Evolutionary conservation across 768 basidiomycete species (phyloP).

Genomic region (Mycena alexandri): DNA sequence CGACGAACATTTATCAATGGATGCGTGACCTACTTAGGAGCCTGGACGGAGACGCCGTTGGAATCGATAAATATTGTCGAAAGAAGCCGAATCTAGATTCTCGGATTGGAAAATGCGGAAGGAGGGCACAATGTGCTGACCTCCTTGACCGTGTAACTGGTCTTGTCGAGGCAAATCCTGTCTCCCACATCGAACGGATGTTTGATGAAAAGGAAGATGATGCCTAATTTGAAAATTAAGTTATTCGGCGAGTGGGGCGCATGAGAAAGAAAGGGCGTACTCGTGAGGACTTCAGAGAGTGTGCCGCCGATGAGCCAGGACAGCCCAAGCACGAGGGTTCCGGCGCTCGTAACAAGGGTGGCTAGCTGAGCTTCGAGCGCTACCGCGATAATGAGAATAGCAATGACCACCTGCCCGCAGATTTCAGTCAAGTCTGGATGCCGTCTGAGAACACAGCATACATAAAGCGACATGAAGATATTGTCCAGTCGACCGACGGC

Average conservation of each 20-base stretch:
- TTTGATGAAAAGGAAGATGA: constrained; percentile 93
- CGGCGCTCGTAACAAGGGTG: constrained; percentile 82
- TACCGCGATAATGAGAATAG: constrained; percentile 85
- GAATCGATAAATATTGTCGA: constrained; percentile 79
- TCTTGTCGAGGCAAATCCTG: constrained; percentile 65
- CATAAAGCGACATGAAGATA: constrained; percentile 86
- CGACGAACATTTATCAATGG: not conserved
- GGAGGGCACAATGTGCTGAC: constrained; percentile 2
- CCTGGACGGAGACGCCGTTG: constrained; percentile 73
- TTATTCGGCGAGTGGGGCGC: not conserved
- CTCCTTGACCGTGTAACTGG: constrained; percentile 85
- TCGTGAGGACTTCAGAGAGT: constrained; percentile 83
- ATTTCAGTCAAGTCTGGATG: not conserved
- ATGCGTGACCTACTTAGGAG: constrained; percentile 61
- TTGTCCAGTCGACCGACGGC: constrained; percentile 90
- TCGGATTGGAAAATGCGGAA: not conserved
- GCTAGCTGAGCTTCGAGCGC: constrained; percentile 81
- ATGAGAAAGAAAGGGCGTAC: constrained; percentile 39
- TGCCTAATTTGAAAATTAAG: constrained; percentile 42
- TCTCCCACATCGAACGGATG: constrained; percentile 89
- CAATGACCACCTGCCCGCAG: constrained; percentile 60
- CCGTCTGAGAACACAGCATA: not conserved
- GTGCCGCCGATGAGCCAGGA: constrained; percentile 91
- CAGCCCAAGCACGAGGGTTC: constrained; percentile 70
- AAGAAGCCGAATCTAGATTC: constrained; percentile 73